A percentile compares a stretch with the other conserved stretches of the same genome.
Evolutionary conservation across 306 rosid species (phyloP).

Genomic region (Trifolium repens): DNA sequence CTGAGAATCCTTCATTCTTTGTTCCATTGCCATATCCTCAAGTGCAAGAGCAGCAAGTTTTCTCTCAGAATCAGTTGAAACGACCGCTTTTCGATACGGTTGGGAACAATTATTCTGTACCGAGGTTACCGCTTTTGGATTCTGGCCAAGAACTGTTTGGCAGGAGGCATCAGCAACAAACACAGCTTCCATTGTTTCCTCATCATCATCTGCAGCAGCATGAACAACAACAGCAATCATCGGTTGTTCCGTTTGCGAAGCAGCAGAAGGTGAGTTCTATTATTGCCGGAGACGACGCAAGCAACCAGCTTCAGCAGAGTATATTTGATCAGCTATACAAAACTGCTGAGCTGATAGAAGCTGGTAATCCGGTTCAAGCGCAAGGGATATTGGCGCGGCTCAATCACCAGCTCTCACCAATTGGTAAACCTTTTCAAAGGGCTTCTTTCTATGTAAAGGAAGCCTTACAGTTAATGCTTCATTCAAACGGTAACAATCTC

Average conservation of each 20-base stretch:
- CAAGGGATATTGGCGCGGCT: slow-evolving; percentile 99
- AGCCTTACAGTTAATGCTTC: slow-evolving; percentile 77
- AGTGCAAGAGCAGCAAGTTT: slow-evolving; percentile 65
- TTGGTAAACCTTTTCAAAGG: slow-evolving; percentile 93
- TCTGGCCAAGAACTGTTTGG: slow-evolving; percentile 59
- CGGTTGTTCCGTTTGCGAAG: slow-evolving; percentile 47
- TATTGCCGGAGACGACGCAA: slow-evolving; percentile 57
- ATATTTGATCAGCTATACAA: slow-evolving; percentile 73
- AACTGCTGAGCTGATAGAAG: slow-evolving; percentile 89
- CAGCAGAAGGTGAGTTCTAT: slow-evolving; percentile 57
- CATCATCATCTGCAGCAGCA: slow-evolving; percentile 64
- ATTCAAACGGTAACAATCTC: slow-evolving; percentile 51
- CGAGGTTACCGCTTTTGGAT: slow-evolving; percentile 53
- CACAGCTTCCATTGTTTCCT: slow-evolving; percentile 71
- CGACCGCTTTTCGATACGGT: slow-evolving; percentile 56
- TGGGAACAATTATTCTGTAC: slow-evolving; percentile 54
- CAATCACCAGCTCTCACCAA: slow-evolving; percentile 99
- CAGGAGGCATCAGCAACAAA: slow-evolving; percentile 54
- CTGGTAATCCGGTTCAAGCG: slow-evolving; percentile 86
- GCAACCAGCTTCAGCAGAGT: slow-evolving; percentile 75
- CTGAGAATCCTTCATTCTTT: slow-evolving; percentile 66
- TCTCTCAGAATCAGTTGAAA: slow-evolving; percentile 64
- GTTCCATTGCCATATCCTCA: slow-evolving; percentile 73
- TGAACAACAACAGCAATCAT: slow-evolving; percentile 49
- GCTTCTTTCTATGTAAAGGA: slow-evolving; percentile 91